A percentile compares a stretch with the other conserved stretches of the same genome.
phyloP scores from a whole-genome alignment of 1,284 basidiomycete species.

The Sphaerobolus stellatus region DNA sequence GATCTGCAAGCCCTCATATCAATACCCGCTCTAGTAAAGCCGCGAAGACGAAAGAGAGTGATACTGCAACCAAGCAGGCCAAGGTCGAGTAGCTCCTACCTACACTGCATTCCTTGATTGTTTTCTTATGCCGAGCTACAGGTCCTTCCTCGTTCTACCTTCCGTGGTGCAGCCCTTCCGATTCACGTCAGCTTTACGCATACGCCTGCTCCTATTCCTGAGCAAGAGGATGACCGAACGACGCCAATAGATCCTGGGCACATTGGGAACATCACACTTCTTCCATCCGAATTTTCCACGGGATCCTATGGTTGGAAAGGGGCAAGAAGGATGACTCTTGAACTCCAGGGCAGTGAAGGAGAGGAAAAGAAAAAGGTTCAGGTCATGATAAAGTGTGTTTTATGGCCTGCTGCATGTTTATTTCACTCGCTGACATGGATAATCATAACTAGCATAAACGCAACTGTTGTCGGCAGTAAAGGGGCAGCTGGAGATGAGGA shows the following conservation, averaged over 20 bases:
- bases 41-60: too few species aligned
- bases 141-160: constrained; percentile 43
- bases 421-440: constrained; percentile 10
- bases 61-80: too few species aligned
- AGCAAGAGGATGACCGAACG: constrained; percentile 38
- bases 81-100: too few species aligned
- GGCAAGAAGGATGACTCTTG: constrained; percentile 62
- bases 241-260: constrained; percentile 56
- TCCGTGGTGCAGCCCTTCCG: constrained; percentile 64
- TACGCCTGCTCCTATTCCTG: constrained; percentile 52
- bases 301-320: constrained; percentile 84
- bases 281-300: constrained; percentile 61
- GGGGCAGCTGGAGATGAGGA: constrained; percentile 43
- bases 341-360: constrained; percentile 49
- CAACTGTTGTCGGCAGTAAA: constrained; percentile 75
- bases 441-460: constrained; percentile 57
- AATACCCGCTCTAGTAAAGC: not conserved
- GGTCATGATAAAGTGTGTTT: constrained; percentile 70
- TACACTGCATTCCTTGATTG: too few species aligned
- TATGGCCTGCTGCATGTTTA: constrained; percentile 3
- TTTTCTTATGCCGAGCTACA: too few species aligned
- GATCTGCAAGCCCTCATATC: too few species aligned
- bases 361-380: constrained; percentile 61
- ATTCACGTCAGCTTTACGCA: constrained; percentile 68
- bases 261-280: constrained; percentile 56